phyloP scores from a whole-genome alignment of 805 yeast genomes.

The Candida yuanshanica region DNA sequence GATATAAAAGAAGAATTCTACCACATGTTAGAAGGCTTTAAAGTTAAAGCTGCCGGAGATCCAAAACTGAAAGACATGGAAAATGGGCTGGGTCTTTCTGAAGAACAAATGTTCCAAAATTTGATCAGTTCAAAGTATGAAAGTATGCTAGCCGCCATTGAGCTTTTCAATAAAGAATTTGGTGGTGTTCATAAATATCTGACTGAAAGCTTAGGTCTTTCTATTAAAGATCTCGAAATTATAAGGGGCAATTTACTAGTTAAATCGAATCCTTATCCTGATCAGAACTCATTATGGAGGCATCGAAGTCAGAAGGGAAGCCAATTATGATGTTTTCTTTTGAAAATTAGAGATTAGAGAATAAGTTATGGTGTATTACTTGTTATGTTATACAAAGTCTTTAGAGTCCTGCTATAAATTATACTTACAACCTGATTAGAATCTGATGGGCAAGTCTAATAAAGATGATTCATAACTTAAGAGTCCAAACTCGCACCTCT shows the following conservation, averaged over 20 bases:
- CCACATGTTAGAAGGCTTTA: slow-evolving; percentile 8
- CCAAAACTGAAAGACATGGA: slow-evolving; percentile 1
- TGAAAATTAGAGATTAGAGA: no score
- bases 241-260: slow-evolving; percentile 29
- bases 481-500: no score
- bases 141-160: slow-evolving; percentile 61
- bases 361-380: no score
- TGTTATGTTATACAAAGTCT: no score
- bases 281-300: slow-evolving; percentile 16
- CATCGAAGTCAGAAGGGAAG: slow-evolving; percentile 17
- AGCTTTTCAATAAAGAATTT: slow-evolving; percentile 42
- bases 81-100: slow-evolving; percentile 16
- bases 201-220: slow-evolving; percentile 37
- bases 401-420: no score
- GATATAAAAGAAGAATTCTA: slow-evolving; percentile 19
- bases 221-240: slow-evolving; percentile 35
- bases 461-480: no score
- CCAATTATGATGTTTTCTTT: slow-evolving; percentile 5
- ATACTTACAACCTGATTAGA: no score
- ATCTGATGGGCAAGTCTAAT: no score
- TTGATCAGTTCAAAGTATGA: slow-evolving; percentile 61
- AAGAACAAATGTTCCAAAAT: slow-evolving; percentile 49
- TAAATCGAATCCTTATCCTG: slow-evolving; percentile 14
- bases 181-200: slow-evolving; percentile 51
- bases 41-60: slow-evolving; percentile 3